These are phyloP conservation scores for Populus trichocarpa DNA, from an alignment of 441 rosid genomes.

Conservation along the genomic window DNA sequence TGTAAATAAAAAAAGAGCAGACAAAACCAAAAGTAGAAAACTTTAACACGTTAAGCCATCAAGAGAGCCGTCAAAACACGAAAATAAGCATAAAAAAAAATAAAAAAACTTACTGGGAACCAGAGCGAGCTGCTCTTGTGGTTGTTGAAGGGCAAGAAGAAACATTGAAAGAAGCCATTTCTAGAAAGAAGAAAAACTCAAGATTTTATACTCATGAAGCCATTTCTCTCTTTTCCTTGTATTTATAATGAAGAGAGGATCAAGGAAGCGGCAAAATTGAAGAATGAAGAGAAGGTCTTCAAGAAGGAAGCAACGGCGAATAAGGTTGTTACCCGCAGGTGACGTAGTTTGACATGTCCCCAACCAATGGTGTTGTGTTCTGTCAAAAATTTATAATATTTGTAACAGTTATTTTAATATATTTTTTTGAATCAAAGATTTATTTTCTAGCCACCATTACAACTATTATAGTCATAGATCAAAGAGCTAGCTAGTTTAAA, in stretches of 20 bases:
- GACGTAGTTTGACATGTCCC: background rate
- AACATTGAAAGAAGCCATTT: conserved; percentile 51
- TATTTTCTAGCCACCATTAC: no score
- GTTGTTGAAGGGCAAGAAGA: conserved; percentile 42
- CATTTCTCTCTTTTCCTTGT: background rate
- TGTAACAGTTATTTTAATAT: no score
- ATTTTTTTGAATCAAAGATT: no score
- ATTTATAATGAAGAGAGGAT: conserved; percentile 14
- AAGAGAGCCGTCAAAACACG: background rate
- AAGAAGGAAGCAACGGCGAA: conserved; percentile 27
- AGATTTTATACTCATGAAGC: background rate
- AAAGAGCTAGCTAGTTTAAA: background rate
- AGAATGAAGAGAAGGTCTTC: background rate
- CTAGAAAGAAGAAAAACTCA: background rate
- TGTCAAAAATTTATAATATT: no score
- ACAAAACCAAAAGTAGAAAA: background rate
- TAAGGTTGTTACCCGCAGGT: conserved; percentile 8
- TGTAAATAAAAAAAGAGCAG: background rate
- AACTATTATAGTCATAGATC: background rate
- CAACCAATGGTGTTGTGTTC: background rate
- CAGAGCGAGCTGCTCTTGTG: conserved; percentile 32
- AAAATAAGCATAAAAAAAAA: background rate
- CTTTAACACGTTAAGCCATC: background rate
- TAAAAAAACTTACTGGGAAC: conserved; percentile 34
- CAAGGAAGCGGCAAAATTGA: conserved; percentile 18